A percentile compares a stretch with the other conserved stretches of the same genome.
Evolutionary conservation across 805 yeast species (phyloP).

Genomic region (Candida jianshihensis): DNA sequence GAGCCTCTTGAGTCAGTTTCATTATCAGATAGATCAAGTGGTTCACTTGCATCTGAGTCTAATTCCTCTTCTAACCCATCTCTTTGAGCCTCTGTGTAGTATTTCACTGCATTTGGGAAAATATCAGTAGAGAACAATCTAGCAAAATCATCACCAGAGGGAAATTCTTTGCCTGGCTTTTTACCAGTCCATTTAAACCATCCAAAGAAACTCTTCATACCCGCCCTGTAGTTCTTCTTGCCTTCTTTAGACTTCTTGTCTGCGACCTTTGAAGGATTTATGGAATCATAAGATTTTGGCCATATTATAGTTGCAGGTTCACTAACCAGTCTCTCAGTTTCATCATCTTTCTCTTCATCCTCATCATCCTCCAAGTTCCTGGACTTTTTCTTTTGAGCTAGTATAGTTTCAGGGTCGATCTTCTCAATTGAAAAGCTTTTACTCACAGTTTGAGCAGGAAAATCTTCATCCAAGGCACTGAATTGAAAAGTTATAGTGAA

Average conservation of each 20-base stretch:
- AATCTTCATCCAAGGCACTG: conserved; percentile 34
- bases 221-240: conserved; percentile 55
- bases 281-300: conserved; percentile 56
- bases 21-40: conserved; percentile 32
- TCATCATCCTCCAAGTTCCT: conserved; percentile 19
- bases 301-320: conserved; percentile 51
- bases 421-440: conserved; percentile 47
- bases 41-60: conserved; percentile 47
- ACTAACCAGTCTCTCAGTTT: conserved; percentile 50
- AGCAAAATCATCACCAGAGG: conserved; percentile 75
- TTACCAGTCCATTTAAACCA: conserved; percentile 84
- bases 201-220: conserved; percentile 80
- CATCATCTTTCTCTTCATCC: conserved; percentile 38
- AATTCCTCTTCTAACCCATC: conserved; percentile 52
- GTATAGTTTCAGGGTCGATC: conserved; percentile 14
- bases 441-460: conserved; percentile 50
- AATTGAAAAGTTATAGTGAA: conserved; percentile 59
- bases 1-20: conserved; percentile 10
- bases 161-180: conserved; percentile 70
- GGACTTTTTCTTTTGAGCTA: conserved; percentile 12
- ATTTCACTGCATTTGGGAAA: conserved; percentile 78
- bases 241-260: conserved; percentile 42
- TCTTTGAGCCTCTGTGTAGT: conserved; percentile 67
- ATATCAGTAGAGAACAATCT: conserved; percentile 68
- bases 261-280: conserved; percentile 48